phyloP scores from a whole-genome alignment of 2,329 filamentous ascomycete genomes.

The Fusarium coffeatum region DNA sequence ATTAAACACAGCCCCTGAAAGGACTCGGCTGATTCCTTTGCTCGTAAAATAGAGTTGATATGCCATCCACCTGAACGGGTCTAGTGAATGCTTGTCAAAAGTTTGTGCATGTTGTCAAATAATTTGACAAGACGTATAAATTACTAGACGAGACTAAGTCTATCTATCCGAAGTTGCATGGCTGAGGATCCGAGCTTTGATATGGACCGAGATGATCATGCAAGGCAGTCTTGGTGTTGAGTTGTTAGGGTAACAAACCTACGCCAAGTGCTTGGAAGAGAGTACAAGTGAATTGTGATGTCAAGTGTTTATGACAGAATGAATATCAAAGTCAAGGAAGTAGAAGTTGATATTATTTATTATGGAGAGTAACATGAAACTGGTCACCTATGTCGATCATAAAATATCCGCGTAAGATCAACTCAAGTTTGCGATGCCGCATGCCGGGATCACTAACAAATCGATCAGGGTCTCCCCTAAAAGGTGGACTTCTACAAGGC shows the following conservation, averaged over 20 bases:
- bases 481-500: conserved; percentile 6
- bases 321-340: not conserved
- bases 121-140: not conserved
- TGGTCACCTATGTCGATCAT: not conserved
- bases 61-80: not conserved
- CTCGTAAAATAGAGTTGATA: not conserved
- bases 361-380: not conserved
- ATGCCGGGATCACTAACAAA: conserved; percentile 33
- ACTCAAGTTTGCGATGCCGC: conserved; percentile 26
- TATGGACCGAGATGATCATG: not conserved
- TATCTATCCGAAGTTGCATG: not conserved
- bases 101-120: not conserved
- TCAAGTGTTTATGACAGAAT: not conserved
- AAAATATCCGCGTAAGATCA: not conserved
- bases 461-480: conserved; percentile 26
- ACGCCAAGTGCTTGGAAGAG: conserved; percentile 4
- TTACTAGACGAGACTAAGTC: not conserved
- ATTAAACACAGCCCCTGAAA: not conserved
- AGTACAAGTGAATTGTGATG: not conserved
- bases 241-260: conserved; percentile 4
- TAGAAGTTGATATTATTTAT: not conserved
- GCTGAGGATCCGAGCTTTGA: not conserved
- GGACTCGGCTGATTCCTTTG: not conserved
- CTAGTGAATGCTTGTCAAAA: not conserved
- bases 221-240: conserved; percentile 1